Conservation (phyloP, 352 stramenopile species). For the Globisporangium parvum region DNA sequence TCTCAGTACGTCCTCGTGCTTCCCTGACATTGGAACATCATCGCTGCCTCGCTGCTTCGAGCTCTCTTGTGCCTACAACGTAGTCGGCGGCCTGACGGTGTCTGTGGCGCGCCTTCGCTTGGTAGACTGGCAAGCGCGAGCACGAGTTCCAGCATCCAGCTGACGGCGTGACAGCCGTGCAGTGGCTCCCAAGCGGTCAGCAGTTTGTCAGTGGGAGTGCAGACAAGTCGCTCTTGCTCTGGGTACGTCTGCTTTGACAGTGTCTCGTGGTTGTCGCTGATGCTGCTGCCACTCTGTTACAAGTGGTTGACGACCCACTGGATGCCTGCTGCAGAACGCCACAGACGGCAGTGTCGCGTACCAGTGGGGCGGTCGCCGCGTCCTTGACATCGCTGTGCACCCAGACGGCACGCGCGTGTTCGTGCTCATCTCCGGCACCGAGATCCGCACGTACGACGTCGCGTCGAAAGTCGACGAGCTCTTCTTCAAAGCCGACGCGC, state of each 20-base stretch:
- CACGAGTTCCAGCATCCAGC: conserved; percentile 52
- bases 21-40: not conserved
- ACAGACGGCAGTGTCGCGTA: conserved; percentile 43
- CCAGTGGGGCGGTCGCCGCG: conserved; percentile 59
- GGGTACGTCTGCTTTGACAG: conserved; percentile 29
- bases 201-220: conserved; percentile 69
- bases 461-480: conserved; percentile 48
- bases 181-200: conserved; percentile 49
- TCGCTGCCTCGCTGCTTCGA: too few relatives aligned
- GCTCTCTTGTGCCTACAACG: not conserved
- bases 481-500: conserved; percentile 43
- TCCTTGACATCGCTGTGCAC: conserved; percentile 59
- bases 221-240: conserved; percentile 70
- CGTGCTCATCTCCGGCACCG: conserved; percentile 43
- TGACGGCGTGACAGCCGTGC: conserved; percentile 37
- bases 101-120: not conserved
- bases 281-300: not conserved
- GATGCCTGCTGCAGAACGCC: conserved; percentile 29
- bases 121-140: conserved; percentile 39
- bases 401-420: conserved; percentile 46
- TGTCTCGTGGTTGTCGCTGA: not conserved
- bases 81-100: not conserved
- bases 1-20: conserved; percentile 28
- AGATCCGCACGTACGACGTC: conserved; percentile 62
- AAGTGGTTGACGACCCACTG: not conserved